Base-by-base conservation (phyloP, 495 filamentous ascomycete genomes). In the Penicillium desertorum region DNA sequence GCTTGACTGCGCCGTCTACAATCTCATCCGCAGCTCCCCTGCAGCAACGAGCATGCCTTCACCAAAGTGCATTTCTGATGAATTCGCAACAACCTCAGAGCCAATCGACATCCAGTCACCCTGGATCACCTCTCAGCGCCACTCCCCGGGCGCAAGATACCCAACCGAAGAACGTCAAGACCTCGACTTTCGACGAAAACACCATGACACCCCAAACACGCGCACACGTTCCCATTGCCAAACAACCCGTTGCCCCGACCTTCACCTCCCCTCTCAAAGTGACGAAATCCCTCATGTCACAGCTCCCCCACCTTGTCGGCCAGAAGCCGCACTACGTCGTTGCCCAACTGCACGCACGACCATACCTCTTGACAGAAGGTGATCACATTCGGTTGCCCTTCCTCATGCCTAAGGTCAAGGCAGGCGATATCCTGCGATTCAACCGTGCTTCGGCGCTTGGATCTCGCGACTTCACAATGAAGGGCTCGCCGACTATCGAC, bases 341-440 rank as follows among this genome's bases (percentile, higher is more conserved):
- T 25, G 80, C 88, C 10, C 90, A 94, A 74, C 85, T 98, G 65
- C 91, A 98, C 77, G 87, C 84, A 4, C 81, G 81, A 19, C 91
- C 92, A 17, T 98, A 96, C 82, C 91, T 98, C 5, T 82, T 98
- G 59, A 98, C 91, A 0, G 75, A 73, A 34, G 95, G 94, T 59
- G 94, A 98, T 70, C 81, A 80, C 39, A 62, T 98, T 2, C 90
- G 91, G n/a, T 84, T 98, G 42, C 95, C 94, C n/a, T 98, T 98
- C 81, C 83, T 83, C 61, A 91, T 98, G 88, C 86, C 88, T 25
- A 85, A 83, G 27, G 93, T 95, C 2, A 74, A 80, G 51, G 84
- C 91, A 0, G 94, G 94, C 1, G 91, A 96, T 65, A 72, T 91
- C 36, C 76, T 98, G 45, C 89, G 92, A 16, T 83, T 98, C 46